Conservation (phyloP, 1,284 basidiomycete species). For the Coniophora puteana region DNA sequence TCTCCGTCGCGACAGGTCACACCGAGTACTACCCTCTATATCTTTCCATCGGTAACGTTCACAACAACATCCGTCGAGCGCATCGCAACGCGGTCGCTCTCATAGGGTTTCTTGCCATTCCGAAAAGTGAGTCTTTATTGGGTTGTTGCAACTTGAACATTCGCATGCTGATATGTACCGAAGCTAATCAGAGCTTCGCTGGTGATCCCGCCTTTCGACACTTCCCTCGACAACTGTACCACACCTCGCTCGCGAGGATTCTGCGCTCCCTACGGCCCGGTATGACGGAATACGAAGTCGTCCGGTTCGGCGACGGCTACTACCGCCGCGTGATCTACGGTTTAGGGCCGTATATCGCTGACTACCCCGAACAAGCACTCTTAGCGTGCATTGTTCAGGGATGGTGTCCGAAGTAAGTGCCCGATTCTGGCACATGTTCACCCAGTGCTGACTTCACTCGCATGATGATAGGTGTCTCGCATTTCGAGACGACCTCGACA, state of each 20-base stretch:
- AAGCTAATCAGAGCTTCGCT: slow-evolving; percentile 1
- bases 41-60: slow-evolving; percentile 19
- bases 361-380: slow-evolving; percentile 5
- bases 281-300: slow-evolving; percentile 1
- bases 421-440: not conserved
- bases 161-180: not conserved
- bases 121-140: slow-evolving; percentile 24
- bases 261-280: not conserved
- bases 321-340: slow-evolving; percentile 2
- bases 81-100: slow-evolving; percentile 21
- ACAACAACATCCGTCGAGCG: slow-evolving; percentile 20
- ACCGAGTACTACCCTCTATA: slow-evolving; percentile 30
- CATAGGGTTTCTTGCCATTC: slow-evolving; percentile 29
- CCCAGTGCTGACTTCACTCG: not conserved
- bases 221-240: slow-evolving; percentile 1
- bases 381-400: slow-evolving; percentile 4
- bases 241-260: slow-evolving; percentile 1
- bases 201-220: not conserved
- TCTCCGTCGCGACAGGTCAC: slow-evolving; percentile 29
- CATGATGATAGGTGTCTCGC: not conserved
- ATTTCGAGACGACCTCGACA: not conserved
- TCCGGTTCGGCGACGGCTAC: not conserved
- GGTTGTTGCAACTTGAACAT: not conserved
- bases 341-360: slow-evolving; percentile 4
- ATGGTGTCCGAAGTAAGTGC: slow-evolving; percentile 4